phyloP scores from a whole-genome alignment of 2,329 filamentous ascomycete genomes.

The Pestalotiopsis sp. region DNA sequence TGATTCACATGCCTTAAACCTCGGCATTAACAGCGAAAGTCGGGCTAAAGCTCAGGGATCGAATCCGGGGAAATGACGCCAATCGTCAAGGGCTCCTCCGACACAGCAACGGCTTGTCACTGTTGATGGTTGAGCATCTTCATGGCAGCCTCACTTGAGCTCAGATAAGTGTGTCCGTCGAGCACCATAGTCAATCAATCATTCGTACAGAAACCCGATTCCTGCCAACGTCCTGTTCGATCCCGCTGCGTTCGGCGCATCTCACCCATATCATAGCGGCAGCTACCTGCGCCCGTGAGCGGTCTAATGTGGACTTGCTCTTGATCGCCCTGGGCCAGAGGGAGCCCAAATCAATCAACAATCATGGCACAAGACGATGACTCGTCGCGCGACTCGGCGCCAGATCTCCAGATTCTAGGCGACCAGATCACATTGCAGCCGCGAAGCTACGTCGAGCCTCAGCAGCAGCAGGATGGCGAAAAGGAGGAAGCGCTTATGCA shows the following conservation, averaged over 20 bases:
- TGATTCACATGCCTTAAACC: not conserved
- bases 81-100: not conserved
- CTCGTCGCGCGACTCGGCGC: conserved; percentile 57
- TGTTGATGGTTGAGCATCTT: not conserved
- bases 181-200: not conserved
- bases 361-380: conserved; percentile 44
- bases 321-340: not conserved
- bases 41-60: not conserved
- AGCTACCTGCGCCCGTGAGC: not conserved
- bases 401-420: conserved; percentile 78
- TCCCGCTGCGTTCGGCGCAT: not conserved
- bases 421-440: conserved; percentile 76
- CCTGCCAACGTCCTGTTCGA: not conserved
- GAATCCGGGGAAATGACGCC: conserved; percentile 10
- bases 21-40: not conserved
- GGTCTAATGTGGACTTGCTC: not conserved
- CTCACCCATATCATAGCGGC: not conserved
- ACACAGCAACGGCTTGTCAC: not conserved
- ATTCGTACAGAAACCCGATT: not conserved
- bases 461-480: conserved; percentile 47
- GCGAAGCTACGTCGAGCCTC: conserved; percentile 63
- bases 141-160: not conserved
- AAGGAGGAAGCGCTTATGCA: conserved; percentile 75
- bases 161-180: not conserved
- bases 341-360: conserved; percentile 16